Evolutionary conservation across 306 rosid species (phyloP).

Genomic region (Cucumis melo): DNA sequence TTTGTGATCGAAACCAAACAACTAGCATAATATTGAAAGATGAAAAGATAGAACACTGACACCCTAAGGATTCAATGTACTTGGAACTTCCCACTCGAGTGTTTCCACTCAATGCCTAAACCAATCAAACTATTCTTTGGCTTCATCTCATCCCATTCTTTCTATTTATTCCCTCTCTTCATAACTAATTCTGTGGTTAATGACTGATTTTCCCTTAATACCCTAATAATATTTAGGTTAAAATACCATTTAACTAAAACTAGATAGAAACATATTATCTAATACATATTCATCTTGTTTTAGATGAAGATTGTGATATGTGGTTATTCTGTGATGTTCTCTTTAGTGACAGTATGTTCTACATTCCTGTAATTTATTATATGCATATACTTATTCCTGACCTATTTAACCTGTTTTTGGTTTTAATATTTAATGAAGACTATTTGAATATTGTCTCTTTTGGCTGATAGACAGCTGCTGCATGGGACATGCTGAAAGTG

Average conservation of each 20-base stretch:
- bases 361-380: neutral
- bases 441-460: slow-evolving; percentile 2
- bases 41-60: neutral
- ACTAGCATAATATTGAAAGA: neutral
- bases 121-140: neutral
- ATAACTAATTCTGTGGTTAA: neutral
- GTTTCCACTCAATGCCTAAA: neutral
- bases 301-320: neutral
- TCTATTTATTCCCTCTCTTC: neutral
- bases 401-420: neutral
- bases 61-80: neutral
- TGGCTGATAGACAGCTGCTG: slow-evolving; percentile 51
- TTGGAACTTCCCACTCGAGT: neutral
- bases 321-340: neutral
- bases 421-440: neutral
- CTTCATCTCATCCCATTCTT: neutral
- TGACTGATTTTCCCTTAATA: neutral
- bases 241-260: neutral
- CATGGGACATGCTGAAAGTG: slow-evolving; percentile 93
- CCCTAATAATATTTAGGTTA: neutral
- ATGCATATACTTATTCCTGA: neutral
- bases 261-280: neutral
- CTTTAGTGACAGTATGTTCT: neutral
- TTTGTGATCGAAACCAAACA: neutral
- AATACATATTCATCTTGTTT: neutral